Percentiles rank a stretch among this genome's conserved stretches.
Evolutionary conservation across 306 rosid species (phyloP).

Genomic region (Cucumis melo): DNA sequence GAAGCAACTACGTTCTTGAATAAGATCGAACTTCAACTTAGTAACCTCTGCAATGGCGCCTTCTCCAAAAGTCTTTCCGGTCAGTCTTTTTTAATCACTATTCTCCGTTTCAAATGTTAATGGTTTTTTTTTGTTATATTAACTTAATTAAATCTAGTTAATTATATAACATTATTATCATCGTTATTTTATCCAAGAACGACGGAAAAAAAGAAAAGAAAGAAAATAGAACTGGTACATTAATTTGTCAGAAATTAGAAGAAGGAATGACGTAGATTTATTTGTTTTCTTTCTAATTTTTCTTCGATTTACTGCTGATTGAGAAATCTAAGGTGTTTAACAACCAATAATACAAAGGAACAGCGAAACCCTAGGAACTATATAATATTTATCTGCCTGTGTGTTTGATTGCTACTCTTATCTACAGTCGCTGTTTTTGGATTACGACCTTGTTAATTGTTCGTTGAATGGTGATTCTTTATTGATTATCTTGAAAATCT

Average conservation of each 20-base stretch:
- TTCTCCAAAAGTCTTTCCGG: slow-evolving; percentile 53
- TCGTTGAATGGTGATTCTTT: slow-evolving; percentile 6
- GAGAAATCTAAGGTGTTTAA: slow-evolving; percentile 12
- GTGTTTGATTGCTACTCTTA: slow-evolving; percentile 9
- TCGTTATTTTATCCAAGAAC: background rate
- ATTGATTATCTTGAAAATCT: background rate
- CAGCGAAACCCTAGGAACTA: slow-evolving; percentile 17
- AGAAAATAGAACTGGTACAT: background rate
- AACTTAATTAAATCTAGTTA: background rate
- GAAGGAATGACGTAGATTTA: background rate
- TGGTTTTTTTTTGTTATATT: slow-evolving; percentile 14
- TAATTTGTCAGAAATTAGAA: background rate
- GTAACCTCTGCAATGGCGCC: slow-evolving; percentile 54
- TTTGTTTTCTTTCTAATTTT: background rate
- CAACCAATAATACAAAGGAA: slow-evolving; percentile 9
- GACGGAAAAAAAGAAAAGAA: background rate
- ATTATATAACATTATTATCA: background rate
- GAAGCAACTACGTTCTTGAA: slow-evolving; percentile 83
- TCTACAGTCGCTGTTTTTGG: background rate
- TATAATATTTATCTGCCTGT: slow-evolving; percentile 7
- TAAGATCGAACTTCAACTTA: slow-evolving; percentile 70
- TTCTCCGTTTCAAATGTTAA: slow-evolving; percentile 8
- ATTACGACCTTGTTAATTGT: slow-evolving; percentile 7
- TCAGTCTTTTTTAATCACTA: slow-evolving; percentile 10
- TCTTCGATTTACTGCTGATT: background rate